phyloP scores from a whole-genome alignment of 305 asterid species.

The Fraxinus nigra region DNA sequence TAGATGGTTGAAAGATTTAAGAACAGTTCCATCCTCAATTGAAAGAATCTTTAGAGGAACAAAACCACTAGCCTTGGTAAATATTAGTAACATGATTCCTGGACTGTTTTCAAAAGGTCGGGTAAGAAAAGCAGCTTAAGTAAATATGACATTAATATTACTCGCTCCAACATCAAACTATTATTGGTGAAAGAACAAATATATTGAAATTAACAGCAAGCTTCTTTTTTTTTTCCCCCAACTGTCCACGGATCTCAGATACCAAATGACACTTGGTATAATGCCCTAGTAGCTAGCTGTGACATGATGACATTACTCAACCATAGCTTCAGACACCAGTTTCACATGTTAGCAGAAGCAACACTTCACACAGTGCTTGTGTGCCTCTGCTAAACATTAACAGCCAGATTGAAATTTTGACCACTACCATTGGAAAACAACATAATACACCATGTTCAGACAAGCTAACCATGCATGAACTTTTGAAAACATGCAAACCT shows the following conservation, averaged over 20 bases:
- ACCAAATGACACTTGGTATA: background rate
- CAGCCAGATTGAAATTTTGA: background rate
- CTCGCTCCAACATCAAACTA: background rate
- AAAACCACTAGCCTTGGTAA: constrained; percentile 59
- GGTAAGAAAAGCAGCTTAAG: background rate
- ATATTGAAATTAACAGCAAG: background rate
- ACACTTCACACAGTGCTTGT: background rate
- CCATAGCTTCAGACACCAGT: background rate
- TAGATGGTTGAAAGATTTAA: constrained; percentile 80
- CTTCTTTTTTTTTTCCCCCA: too few relatives aligned
- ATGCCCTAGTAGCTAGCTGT: background rate
- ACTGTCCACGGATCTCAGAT: background rate
- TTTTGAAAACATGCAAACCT: background rate
- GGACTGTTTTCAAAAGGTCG: background rate
- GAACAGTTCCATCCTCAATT: constrained; percentile 89
- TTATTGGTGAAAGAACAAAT: background rate
- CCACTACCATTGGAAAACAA: background rate
- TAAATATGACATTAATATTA: background rate
- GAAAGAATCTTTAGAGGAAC: constrained; percentile 92
- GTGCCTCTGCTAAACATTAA: background rate
- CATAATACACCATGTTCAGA: background rate
- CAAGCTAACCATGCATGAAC: background rate
- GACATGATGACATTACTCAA: background rate
- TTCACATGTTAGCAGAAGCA: background rate
- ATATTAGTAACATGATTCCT: constrained; percentile 76